Evolutionary conservation across 768 basidiomycete genomes (phyloP).

Genomic region (Lentinus tigrinus): DNA sequence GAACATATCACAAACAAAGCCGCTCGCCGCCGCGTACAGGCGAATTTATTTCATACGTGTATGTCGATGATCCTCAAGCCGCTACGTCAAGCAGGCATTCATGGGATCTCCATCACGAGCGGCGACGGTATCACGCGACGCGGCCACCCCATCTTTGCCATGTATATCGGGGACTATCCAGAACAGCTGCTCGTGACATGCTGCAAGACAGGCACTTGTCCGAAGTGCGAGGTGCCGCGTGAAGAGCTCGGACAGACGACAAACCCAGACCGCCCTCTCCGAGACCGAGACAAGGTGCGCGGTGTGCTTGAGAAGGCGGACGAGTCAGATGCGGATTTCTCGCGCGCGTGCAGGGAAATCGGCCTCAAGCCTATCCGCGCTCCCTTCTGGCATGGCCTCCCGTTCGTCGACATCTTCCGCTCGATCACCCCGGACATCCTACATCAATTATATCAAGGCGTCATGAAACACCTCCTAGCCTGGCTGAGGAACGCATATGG

Average conservation of each 20-base stretch:
- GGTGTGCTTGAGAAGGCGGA: slow-evolving; percentile 1
- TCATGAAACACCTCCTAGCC: slow-evolving; percentile 27
- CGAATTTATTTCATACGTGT: slow-evolving; percentile 25
- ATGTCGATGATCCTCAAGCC: slow-evolving; percentile 17
- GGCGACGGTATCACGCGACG: slow-evolving; percentile 21
- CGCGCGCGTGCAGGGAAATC: slow-evolving; percentile 11
- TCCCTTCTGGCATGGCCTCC: slow-evolving; percentile 27
- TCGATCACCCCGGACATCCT: slow-evolving; percentile 29
- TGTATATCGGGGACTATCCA: slow-evolving; percentile 23
- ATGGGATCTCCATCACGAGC: slow-evolving; percentile 16
- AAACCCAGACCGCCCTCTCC: not conserved
- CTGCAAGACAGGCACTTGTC: slow-evolving; percentile 19
- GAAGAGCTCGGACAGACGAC: slow-evolving; percentile 6
- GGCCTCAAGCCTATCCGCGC: slow-evolving; percentile 20
- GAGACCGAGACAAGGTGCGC: slow-evolving; percentile 1
- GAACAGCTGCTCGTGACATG: slow-evolving; percentile 24
- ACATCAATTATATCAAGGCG: slow-evolving; percentile 30
- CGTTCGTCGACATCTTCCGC: slow-evolving; percentile 23
- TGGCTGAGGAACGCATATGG: slow-evolving; percentile 22
- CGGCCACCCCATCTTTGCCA: slow-evolving; percentile 24
- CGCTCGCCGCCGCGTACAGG: slow-evolving; percentile 16
- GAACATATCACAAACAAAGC: slow-evolving; percentile 19
- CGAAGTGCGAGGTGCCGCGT: slow-evolving; percentile 9
- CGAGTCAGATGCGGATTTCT: not conserved
- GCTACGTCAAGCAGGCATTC: slow-evolving; percentile 4